Base-by-base conservation (phyloP, 805 yeast genomes). In the Sugiyamaella lignohabitans region DNA sequence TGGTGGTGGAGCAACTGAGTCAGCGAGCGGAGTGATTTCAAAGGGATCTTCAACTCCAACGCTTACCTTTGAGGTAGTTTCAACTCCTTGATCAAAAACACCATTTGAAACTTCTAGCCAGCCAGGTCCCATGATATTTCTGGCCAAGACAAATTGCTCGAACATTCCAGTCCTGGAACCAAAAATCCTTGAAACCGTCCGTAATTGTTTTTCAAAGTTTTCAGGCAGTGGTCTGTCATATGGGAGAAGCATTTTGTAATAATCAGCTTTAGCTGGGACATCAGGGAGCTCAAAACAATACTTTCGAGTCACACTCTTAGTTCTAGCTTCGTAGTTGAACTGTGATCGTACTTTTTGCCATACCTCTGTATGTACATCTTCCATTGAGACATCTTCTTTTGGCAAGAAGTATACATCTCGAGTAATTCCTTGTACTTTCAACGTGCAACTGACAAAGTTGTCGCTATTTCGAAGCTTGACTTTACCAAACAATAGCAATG, bases 91-190 rank as follows among this genome's bases (percentile, higher is more conserved):
- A 32, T 36, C 61, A 55, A 84, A 83, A 51, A 82, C 80, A 42
- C 82, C 83, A 43, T 76, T 73, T 38, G 73, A 70, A 44, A 93
- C 72, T 42, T 84, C 84, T 44, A 93, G 69, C 98, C 98, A 93
- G 63, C 98, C 88, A 2, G 98, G 98, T 6, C 98, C 98, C 96
- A 87, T 89, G 39, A 93, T 74, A 55, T 83, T 81, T 56, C 85
- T 74, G 62, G 82, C 87, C 21, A 89, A 58, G 8, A 87, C 93
- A 64, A 93, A 87, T 10, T 86, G 74, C 68, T 93, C 98, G 62
- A 93, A 88, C 20, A 86, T 70, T 46, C 74, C 74, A 2, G 93
- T 64, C 49, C 72, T 77, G 2, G 86, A 72, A 42, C 98, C 98
- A 67, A 88, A 87, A 2, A 87, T 86, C 48, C 78, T 83, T 6